Evolutionary conservation across 148 eudicot genomes (phyloP).

Genomic region (Rhododendron kiyosumense): DNA sequence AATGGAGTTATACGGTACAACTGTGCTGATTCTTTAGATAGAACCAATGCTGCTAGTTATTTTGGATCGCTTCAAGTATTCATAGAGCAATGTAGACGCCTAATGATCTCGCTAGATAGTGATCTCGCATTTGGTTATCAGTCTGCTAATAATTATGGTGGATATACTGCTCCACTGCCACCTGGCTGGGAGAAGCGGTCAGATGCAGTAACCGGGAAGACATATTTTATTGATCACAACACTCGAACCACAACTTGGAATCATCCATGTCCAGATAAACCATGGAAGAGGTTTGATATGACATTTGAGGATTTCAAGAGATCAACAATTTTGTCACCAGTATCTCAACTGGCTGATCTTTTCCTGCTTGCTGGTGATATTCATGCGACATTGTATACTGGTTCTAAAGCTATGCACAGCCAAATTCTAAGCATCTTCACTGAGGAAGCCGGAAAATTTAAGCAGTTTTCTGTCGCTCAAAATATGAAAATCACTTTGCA

Average conservation of each 20-base stretch:
- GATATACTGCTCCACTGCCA: conserved; percentile 92
- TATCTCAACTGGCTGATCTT: conserved; percentile 78
- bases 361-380: conserved; percentile 90
- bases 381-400: conserved; percentile 96
- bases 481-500: conserved; percentile 87
- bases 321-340: conserved; percentile 85
- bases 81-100: conserved; percentile 91
- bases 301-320: conserved; percentile 89
- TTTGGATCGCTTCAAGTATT: conserved; percentile 95
- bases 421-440: conserved; percentile 90
- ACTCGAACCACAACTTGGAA: conserved; percentile 98
- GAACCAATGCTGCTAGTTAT: conserved; percentile 98
- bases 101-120: conserved; percentile 94
- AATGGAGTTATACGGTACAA: conserved; percentile 93
- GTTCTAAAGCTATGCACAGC: conserved; percentile 99
- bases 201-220: conserved; percentile 92
- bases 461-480: conserved; percentile 96
- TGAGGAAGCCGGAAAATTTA: conserved; percentile 88
- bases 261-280: conserved; percentile 99
- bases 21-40: conserved; percentile 95
- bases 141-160: conserved; percentile 54
- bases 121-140: conserved; percentile 72
- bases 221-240: conserved; percentile 93
- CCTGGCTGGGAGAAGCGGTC: conserved; percentile 99
- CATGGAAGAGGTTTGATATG: conserved; percentile 99